Conservation (phyloP, 345 rosid genomes). For the Eucalyptus coolabah region DNA sequence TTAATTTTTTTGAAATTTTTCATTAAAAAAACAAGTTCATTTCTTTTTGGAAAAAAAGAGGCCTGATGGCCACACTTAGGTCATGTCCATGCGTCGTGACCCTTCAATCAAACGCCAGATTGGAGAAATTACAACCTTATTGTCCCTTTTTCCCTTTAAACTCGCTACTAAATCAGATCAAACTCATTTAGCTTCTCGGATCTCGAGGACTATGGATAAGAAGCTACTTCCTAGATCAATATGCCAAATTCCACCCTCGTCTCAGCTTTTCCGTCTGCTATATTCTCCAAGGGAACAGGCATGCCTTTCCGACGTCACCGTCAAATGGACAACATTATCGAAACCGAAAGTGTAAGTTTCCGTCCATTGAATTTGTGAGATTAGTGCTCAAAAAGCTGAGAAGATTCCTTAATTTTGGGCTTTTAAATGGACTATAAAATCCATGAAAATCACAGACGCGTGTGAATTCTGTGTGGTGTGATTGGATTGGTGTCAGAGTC, state of each 20-base stretch:
- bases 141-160: not conserved
- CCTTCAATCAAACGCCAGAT: not conserved
- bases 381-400: not conserved
- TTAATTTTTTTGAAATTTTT: not conserved
- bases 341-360: not conserved
- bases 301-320: not conserved
- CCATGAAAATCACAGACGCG: not conserved
- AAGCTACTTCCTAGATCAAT: not conserved
- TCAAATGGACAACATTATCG: not conserved
- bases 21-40: not conserved
- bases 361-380: not conserved
- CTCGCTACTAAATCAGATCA: not conserved
- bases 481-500: not conserved
- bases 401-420: not conserved
- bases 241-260: not conserved
- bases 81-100: not conserved
- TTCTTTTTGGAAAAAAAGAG: not conserved
- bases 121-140: not conserved
- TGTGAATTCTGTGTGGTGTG: not conserved
- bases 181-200: not conserved
- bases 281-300: not conserved
- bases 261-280: not conserved
- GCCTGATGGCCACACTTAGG: not conserved
- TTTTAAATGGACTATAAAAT: not conserved
- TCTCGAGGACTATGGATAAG: not conserved